phyloP scores from a whole-genome alignment of 306 rosid species.

The Trifolium dubium region DNA sequence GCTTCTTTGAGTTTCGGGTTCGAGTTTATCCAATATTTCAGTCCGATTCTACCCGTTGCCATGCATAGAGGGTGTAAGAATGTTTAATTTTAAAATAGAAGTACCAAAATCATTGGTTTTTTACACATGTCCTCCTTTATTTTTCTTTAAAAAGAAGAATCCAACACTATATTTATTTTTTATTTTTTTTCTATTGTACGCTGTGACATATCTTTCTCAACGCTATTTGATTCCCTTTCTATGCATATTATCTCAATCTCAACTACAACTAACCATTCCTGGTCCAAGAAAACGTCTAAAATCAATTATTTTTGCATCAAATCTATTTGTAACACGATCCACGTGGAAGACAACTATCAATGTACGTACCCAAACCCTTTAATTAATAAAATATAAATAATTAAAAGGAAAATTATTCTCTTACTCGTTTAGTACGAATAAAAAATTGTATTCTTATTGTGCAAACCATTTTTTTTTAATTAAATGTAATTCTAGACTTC shows the following conservation, averaged over 20 bases:
- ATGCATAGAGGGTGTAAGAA: too few relatives aligned
- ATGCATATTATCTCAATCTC: neutral
- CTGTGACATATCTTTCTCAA: neutral
- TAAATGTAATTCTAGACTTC: too few relatives aligned
- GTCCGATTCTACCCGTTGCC: too few relatives aligned
- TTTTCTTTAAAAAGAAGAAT: neutral
- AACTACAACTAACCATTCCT: neutral
- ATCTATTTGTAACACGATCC: neutral
- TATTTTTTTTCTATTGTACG: too few relatives aligned
- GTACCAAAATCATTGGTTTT: too few relatives aligned
- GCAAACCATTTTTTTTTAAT: neutral
- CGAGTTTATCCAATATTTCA: too few relatives aligned
- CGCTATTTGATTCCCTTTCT: conserved; percentile 27
- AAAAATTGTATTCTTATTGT: neutral
- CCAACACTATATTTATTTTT: neutral
- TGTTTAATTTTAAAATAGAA: too few relatives aligned
- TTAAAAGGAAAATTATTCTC: neutral
- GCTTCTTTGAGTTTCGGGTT: too few relatives aligned
- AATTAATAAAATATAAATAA: neutral
- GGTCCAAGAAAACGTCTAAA: conserved; percentile 23
- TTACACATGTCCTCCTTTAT: too few relatives aligned
- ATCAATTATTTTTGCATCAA: conserved; percentile 16
- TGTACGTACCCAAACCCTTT: neutral
- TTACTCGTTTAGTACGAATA: neutral
- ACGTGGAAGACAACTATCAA: conserved; percentile 6